phyloP scores from a whole-genome alignment of 305 asterid genomes.

The Fraxinus floribunda region DNA sequence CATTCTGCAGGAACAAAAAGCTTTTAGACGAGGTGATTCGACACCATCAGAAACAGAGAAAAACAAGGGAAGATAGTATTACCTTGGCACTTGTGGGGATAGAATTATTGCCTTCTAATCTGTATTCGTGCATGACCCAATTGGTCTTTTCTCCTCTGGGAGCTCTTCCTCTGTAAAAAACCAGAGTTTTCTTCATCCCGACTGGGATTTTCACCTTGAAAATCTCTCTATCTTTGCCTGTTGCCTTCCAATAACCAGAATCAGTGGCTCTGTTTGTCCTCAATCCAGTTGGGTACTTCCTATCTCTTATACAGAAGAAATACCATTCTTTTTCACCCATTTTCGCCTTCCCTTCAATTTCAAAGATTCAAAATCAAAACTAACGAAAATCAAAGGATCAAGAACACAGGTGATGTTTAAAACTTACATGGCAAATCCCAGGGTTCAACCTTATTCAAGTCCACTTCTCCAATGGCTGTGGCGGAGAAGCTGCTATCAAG shows the following conservation, averaged over 20 bases:
- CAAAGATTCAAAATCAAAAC: not conserved
- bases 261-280: slow-evolving; percentile 87
- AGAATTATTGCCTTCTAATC: slow-evolving; percentile 58
- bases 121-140: slow-evolving; percentile 93
- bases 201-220: slow-evolving; percentile 48
- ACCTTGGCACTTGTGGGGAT: slow-evolving; percentile 47
- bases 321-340: slow-evolving; percentile 96
- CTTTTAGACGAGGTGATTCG: not conserved
- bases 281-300: slow-evolving; percentile 86
- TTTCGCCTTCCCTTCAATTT: slow-evolving; percentile 66
- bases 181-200: slow-evolving; percentile 94
- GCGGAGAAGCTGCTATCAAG: slow-evolving; percentile 44
- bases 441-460: slow-evolving; percentile 87
- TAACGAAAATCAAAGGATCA: not conserved
- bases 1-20: slow-evolving; percentile 40
- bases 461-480: slow-evolving; percentile 73
- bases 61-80: slow-evolving; percentile 22
- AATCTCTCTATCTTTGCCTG: slow-evolving; percentile 83
- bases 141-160: slow-evolving; percentile 75
- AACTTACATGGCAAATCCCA: slow-evolving; percentile 95
- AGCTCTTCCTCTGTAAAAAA: slow-evolving; percentile 84
- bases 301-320: slow-evolving; percentile 72
- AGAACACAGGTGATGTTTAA: not conserved
- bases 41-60: not conserved
- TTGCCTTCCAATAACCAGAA: slow-evolving; percentile 97